phyloP scores from a whole-genome alignment of 176 grass and related monocot species.

The Chloris gayana region DNA sequence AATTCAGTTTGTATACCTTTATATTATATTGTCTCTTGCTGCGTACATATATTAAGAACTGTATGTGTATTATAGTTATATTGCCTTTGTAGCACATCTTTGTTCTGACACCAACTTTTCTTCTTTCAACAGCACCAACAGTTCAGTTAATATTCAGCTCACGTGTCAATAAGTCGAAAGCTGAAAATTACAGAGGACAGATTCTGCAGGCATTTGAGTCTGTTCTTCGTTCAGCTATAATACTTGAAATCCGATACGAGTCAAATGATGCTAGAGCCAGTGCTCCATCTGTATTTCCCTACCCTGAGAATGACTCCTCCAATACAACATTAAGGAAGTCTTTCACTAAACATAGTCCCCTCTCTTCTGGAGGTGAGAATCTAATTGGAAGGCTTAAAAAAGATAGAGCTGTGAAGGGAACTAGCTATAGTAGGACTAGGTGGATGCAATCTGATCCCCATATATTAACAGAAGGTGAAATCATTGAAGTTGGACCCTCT shows the following conservation, averaged over 20 bases:
- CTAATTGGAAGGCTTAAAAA: conserved; percentile 50
- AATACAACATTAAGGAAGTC: conserved; percentile 50
- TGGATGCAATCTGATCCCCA: conserved; percentile 78
- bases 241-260: conserved; percentile 91
- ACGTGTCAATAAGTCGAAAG: conserved; percentile 73
- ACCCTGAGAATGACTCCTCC: conserved; percentile 43
- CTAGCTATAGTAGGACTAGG: conserved; percentile 54
- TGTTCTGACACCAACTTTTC: conserved; percentile 40
- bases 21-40: conserved; percentile 14
- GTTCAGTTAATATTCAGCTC: conserved; percentile 84
- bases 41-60: not conserved
- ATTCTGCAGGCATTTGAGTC: conserved; percentile 95
- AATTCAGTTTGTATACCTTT: conserved; percentile 4
- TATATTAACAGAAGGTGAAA: conserved; percentile 93
- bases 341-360: conserved; percentile 61
- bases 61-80: not conserved
- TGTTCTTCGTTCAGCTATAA: conserved; percentile 75
- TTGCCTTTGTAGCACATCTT: conserved; percentile 16
- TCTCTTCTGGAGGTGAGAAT: conserved; percentile 64
- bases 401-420: conserved; percentile 49
- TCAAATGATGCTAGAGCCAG: conserved; percentile 38
- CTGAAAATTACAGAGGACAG: conserved; percentile 76
- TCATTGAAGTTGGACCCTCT: conserved; percentile 72
- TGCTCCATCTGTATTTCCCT: conserved; percentile 41
- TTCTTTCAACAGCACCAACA: conserved; percentile 67